Conservation (phyloP, 495 filamentous ascomycete species). For the Podospora pseudoanserina region DNA sequence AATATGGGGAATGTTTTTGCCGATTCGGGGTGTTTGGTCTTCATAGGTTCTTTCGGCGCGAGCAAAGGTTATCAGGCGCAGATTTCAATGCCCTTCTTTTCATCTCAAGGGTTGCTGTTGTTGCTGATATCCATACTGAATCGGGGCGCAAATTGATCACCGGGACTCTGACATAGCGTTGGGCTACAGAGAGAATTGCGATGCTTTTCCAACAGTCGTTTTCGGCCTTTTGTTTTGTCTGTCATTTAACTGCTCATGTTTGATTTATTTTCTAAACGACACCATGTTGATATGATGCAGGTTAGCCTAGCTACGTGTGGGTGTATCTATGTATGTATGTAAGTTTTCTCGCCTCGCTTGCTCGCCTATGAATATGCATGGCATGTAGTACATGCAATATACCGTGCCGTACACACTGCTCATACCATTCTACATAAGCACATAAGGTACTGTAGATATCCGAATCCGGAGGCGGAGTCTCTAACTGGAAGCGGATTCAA, state of each 20-base stretch:
- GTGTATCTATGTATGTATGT: background rate
- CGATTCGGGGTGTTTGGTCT: constrained; percentile 21
- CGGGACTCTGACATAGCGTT: constrained; percentile 3
- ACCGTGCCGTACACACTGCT: background rate
- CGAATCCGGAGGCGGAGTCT: background rate
- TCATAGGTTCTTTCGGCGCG: constrained; percentile 13
- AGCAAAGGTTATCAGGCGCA: constrained; percentile 18
- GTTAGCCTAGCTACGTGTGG: background rate
- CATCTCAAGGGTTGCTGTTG: background rate
- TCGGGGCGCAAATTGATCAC: constrained; percentile 13
- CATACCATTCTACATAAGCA: background rate
- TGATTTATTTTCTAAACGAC: background rate
- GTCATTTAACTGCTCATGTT: constrained; percentile 6
- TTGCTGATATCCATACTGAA: constrained; percentile 13
- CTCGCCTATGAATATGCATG: background rate
- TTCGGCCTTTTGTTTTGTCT: background rate
- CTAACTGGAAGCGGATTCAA: background rate
- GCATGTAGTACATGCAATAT: background rate
- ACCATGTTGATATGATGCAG: background rate
- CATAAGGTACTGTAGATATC: background rate
- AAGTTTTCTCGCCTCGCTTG: background rate
- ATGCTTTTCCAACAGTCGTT: constrained; percentile 9
- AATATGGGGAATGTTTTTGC: constrained; percentile 20
- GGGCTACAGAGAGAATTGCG: constrained; percentile 9
- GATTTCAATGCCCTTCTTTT: constrained; percentile 11